These are phyloP conservation scores for Prunus armeniaca DNA, from an alignment of 306 rosid genomes.

Conservation along the genomic window DNA sequence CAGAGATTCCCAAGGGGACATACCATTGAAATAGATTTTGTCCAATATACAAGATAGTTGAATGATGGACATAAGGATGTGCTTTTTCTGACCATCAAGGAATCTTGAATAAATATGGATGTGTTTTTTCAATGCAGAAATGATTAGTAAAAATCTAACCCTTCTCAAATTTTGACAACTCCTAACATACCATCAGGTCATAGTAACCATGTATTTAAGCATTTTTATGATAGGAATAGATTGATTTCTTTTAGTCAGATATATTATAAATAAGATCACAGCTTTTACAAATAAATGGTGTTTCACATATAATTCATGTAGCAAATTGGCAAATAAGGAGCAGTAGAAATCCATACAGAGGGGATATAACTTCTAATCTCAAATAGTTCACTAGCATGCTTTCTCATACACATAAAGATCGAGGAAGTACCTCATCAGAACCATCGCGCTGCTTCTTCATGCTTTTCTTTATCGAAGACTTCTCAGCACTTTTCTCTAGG, in stretches of 20 bases:
- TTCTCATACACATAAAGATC: not conserved
- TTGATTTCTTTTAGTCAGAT: not conserved
- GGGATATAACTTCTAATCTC: not conserved
- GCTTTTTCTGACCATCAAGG: not conserved
- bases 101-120: not conserved
- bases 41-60: too few relatives aligned
- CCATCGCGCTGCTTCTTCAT: slow-evolving; percentile 50
- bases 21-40: not conserved
- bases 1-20: not conserved
- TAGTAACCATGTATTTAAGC: not conserved
- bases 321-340: not conserved
- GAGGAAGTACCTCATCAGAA: slow-evolving; percentile 62
- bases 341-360: not conserved
- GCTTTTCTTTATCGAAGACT: slow-evolving; percentile 38
- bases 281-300: not conserved
- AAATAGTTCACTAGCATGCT: not conserved
- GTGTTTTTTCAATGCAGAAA: not conserved
- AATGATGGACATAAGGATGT: not conserved
- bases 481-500: slow-evolving; percentile 39
- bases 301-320: not conserved
- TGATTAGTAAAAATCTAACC: not conserved
- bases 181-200: not conserved
- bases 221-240: not conserved
- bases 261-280: not conserved
- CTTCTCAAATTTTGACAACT: not conserved